Base-by-base conservation (phyloP, 768 basidiomycete species). In the Grammothele lineata region DNA sequence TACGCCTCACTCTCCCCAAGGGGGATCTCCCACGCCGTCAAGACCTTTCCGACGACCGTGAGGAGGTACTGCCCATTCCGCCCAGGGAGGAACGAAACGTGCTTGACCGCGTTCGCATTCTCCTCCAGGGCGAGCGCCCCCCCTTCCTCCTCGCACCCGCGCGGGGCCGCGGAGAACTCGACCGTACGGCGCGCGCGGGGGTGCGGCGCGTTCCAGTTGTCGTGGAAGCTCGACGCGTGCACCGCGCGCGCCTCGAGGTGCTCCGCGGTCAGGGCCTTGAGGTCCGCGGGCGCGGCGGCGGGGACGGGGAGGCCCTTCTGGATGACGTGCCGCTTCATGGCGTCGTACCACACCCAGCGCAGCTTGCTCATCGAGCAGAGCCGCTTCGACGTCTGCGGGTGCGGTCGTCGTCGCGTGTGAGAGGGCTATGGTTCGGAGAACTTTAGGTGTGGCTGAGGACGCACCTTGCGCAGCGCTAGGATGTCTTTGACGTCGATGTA, bases 331-430 rank as follows among this genome's bases (percentile, higher is more conserved):
- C 60, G 56, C 37, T 61, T 56, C 26, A 69, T 53, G 15, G 66
- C 66, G 48, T 66, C 59, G 32, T 60, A 57, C 67, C 67, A 69
- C 15, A 69, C 64, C 65, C 65, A 68, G 42, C 67, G 66, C 36
- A 63, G 46, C 51, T 63, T 66, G 36, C 66, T 65, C 40, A 69
- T 51, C 9, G 56, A 34, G 35, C 39, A 58, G 33, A 68, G 52
- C 12, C 60, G 59, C 22, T 59, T 60, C 10, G 60, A 65, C 21
- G 65, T 63, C 67, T 68, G 49, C 9, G 30, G 2, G 27, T 44
- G 35, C 6, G 35, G 35, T 8, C 18, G 35, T 17, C n/a, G n/a
- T n/a, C 3, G 22, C 6, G 25, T 10, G 19, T 14, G 12, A 26
- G 37, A n/a, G 12, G 17, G 22, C 15, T 40, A 10, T 22, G 33